phyloP scores from a whole-genome alignment of 2,329 filamentous ascomycete species.

The Sclerotinia nivalis region DNA sequence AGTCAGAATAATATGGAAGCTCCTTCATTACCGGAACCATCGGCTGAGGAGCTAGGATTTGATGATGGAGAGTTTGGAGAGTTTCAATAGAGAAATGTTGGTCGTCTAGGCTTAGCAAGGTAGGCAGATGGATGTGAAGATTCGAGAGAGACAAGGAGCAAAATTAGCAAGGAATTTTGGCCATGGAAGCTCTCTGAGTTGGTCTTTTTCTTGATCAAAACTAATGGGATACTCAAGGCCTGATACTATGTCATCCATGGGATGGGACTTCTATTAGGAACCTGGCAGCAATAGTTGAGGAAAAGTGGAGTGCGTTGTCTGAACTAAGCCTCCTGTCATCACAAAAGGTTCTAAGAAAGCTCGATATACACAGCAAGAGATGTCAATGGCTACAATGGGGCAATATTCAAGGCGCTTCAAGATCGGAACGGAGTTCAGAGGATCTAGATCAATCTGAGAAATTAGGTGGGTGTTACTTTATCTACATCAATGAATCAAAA shows the following conservation, averaged over 20 bases:
- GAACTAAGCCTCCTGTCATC: background rate
- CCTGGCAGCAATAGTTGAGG: background rate
- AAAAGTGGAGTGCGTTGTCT: background rate
- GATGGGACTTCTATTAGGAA: no score
- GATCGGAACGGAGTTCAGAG: constrained; percentile 1
- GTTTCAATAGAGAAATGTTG: constrained; percentile 51
- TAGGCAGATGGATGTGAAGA: background rate
- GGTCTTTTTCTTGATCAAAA: background rate
- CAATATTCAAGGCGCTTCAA: background rate
- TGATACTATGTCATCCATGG: background rate
- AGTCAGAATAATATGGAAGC: constrained; percentile 50
- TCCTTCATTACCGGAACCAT: constrained; percentile 36
- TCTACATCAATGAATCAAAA: background rate
- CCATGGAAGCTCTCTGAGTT: background rate
- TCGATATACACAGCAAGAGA: background rate
- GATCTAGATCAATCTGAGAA: background rate
- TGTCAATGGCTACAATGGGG: background rate
- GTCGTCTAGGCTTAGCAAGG: background rate
- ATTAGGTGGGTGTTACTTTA: background rate
- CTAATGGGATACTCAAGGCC: background rate
- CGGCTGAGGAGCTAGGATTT: constrained; percentile 68
- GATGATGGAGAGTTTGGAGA: constrained; percentile 89
- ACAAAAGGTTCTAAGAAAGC: background rate
- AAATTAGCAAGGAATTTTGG: background rate
- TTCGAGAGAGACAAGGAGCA: background rate